phyloP scores from a whole-genome alignment of 495 filamentous ascomycete species.

The Penicillium longicatenatum region DNA sequence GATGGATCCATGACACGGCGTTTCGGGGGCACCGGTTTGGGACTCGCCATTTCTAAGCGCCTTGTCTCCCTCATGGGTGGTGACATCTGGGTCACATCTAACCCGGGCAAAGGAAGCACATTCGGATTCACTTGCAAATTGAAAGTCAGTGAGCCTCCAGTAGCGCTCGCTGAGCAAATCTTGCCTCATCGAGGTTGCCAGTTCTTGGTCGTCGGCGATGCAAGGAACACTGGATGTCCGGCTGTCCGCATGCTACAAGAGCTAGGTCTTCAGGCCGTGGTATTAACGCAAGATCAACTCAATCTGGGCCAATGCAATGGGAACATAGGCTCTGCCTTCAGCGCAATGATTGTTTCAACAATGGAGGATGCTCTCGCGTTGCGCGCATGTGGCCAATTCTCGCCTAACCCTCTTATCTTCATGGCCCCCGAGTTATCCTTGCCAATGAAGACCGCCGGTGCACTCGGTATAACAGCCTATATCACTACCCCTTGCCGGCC shows the following conservation, averaged over 20 bases:
- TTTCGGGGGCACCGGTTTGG: slow-evolving; percentile 78
- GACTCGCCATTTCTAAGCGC: slow-evolving; percentile 74
- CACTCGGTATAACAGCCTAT: slow-evolving; percentile 89
- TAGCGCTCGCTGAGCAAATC: slow-evolving; percentile 72
- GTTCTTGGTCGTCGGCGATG: slow-evolving; percentile 86
- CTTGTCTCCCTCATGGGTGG: slow-evolving; percentile 82
- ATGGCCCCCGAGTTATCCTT: slow-evolving; percentile 82
- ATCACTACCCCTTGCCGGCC: slow-evolving; percentile 91
- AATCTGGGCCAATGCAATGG: slow-evolving; percentile 45
- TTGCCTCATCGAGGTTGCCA: slow-evolving; percentile 75
- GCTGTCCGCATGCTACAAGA: slow-evolving; percentile 71
- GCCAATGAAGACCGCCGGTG: slow-evolving; percentile 83
- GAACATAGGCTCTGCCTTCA: slow-evolving; percentile 64
- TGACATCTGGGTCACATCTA: slow-evolving; percentile 83
- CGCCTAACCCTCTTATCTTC: slow-evolving; percentile 87
- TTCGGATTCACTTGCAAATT: slow-evolving; percentile 84
- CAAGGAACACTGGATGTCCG: slow-evolving; percentile 62
- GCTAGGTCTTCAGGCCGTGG: slow-evolving; percentile 71
- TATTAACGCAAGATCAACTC: slow-evolving; percentile 58
- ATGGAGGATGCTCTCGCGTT: slow-evolving; percentile 80
- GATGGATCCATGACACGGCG: slow-evolving; percentile 88
- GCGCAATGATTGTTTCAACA: slow-evolving; percentile 88
- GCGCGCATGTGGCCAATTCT: slow-evolving; percentile 76
- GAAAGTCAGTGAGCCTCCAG: slow-evolving; percentile 73
- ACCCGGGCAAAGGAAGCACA: slow-evolving; percentile 78